These are phyloP conservation scores for Henningerozyma blattae DNA, from an alignment of 805 yeast genomes.

Conservation along the genomic window DNA sequence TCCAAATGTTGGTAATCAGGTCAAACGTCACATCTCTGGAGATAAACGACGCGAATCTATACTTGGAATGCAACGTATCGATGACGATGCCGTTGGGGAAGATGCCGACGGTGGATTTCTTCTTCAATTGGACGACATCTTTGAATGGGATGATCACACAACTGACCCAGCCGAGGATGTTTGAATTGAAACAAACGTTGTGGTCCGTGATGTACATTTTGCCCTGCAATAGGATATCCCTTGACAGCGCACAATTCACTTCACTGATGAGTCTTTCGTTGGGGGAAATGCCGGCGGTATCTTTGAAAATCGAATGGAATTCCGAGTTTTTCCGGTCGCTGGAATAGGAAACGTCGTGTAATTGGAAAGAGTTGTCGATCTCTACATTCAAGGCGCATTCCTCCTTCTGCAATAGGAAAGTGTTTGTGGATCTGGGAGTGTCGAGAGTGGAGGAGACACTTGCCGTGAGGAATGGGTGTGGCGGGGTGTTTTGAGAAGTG, in stretches of 20 bases:
- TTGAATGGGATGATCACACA: conserved; percentile 44
- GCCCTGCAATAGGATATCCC: conserved; percentile 62
- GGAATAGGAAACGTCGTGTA: conserved; percentile 25
- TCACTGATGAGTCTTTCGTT: conserved; percentile 47
- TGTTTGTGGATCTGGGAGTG: too few species aligned
- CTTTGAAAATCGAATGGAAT: conserved; percentile 48
- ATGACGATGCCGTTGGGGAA: conserved; percentile 61
- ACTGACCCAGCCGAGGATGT: conserved; percentile 56
- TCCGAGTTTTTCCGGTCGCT: conserved; percentile 43
- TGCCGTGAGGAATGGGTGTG: too few species aligned
- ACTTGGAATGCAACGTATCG: conserved; percentile 49
- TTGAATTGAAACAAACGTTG: conserved; percentile 52
- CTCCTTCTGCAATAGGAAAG: too few species aligned
- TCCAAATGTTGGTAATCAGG: conserved; percentile 52
- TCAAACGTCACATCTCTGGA: conserved; percentile 43
- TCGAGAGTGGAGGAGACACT: too few species aligned
- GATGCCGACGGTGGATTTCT: conserved; percentile 51
- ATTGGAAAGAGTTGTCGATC: conserved; percentile 6
- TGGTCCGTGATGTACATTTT: conserved; percentile 44
- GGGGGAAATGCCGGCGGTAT: conserved; percentile 28
- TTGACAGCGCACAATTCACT: conserved; percentile 51
- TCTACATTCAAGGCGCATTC: conserved; percentile 12
- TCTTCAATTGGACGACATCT: conserved; percentile 53
- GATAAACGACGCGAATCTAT: conserved; percentile 53
- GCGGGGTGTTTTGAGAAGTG: too few species aligned